These are phyloP conservation scores for Volvox reticuliferus DNA, from an alignment of 139 green algal species.

Conservation along the genomic window DNA sequence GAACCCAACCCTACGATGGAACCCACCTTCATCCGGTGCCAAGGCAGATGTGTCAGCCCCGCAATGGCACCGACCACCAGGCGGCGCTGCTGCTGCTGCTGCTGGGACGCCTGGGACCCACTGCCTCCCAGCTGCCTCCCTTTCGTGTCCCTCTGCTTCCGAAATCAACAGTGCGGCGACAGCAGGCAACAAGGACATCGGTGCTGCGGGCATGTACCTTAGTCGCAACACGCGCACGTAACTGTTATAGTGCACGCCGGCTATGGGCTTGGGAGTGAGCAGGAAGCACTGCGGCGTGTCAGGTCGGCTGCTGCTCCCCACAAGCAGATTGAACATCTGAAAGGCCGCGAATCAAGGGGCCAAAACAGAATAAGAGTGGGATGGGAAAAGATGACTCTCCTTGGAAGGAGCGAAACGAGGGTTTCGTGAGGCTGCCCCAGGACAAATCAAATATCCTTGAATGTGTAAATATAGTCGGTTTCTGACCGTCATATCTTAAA, in stretches of 20 bases:
- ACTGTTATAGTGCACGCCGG: constrained; percentile 87
- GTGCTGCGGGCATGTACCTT: constrained; percentile 46
- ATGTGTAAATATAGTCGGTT: too few species aligned
- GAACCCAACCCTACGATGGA: neutral
- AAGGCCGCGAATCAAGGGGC: neutral
- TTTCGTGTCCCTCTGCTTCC: neutral
- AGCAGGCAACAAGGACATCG: neutral
- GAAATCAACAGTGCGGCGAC: neutral
- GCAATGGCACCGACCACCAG: neutral
- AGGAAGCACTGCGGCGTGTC: constrained; percentile 89
- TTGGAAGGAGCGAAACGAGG: too few species aligned
- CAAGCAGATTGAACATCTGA: constrained; percentile 88
- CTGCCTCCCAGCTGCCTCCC: neutral
- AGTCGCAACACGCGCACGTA: neutral
- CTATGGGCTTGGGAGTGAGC: constrained; percentile 96
- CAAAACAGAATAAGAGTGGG: neutral
- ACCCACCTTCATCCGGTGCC: constrained; percentile 8
- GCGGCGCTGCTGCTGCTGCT: neutral
- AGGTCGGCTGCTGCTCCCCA: constrained; percentile 55
- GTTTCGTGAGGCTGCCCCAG: too few species aligned
- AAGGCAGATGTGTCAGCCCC: neutral
- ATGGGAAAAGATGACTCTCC: neutral
- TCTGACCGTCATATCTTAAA: too few species aligned
- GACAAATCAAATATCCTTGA: too few species aligned
- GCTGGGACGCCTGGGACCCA: too few species aligned